These are phyloP conservation scores for Umbelopsis vinacea DNA, from an alignment of 192 early-diverging fungal species.

Conservation along the genomic window DNA sequence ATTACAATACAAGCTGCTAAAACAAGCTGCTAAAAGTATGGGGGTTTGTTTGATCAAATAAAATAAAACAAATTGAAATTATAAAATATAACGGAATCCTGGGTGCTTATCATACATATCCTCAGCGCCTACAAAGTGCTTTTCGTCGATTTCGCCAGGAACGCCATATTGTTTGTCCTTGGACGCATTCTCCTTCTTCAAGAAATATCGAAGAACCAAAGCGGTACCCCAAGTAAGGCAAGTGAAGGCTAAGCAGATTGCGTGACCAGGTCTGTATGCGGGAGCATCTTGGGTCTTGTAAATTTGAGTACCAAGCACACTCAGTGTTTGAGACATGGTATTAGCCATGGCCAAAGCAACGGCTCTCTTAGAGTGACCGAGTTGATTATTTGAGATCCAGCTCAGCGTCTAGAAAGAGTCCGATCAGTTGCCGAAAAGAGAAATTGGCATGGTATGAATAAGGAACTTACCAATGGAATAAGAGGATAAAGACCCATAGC, in stretches of 20 bases:
- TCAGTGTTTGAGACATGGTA: constrained; percentile 56
- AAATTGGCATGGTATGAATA: not conserved
- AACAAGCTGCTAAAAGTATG: too few species aligned
- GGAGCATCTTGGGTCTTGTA: constrained; percentile 57
- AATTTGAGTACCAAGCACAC: constrained; percentile 63
- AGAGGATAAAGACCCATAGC: constrained; percentile 49
- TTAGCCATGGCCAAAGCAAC: constrained; percentile 54
- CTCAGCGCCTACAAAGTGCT: constrained; percentile 6
- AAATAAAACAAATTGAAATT: not conserved
- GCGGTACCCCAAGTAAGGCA: constrained; percentile 25
- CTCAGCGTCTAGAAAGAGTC: constrained; percentile 3
- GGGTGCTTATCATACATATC: constrained; percentile 30
- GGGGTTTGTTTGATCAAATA: not conserved
- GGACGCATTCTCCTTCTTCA: constrained; percentile 38
- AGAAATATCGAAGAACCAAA: constrained; percentile 23
- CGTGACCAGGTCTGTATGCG: constrained; percentile 53
- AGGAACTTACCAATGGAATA: constrained; percentile 43
- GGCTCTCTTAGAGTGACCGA: constrained; percentile 63
- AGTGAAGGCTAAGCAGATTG: constrained; percentile 32
- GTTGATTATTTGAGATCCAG: constrained; percentile 65
- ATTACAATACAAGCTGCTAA: too few species aligned
- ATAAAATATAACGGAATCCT: constrained; percentile 12
- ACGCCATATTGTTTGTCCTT: constrained; percentile 31
- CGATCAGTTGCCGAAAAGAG: constrained; percentile 3
- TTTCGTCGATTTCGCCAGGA: constrained; percentile 13